A percentile compares a stretch with the other conserved stretches of the same genome.
Evolutionary conservation across 805 yeast species (phyloP).

Genomic region (Suhomyces canberraensis): DNA sequence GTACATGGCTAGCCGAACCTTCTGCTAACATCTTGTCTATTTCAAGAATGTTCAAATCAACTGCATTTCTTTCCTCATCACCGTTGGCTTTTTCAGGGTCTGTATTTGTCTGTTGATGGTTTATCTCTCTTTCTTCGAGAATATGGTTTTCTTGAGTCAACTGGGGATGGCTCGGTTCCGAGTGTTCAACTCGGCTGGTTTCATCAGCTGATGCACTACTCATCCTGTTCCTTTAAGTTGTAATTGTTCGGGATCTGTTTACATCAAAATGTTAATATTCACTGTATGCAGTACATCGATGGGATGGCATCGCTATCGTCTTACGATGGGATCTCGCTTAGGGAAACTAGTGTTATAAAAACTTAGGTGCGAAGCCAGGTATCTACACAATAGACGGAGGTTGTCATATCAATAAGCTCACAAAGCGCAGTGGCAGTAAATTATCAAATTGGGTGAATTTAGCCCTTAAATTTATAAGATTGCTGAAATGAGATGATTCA

Average conservation of each 20-base stretch:
- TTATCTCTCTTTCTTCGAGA: background rate
- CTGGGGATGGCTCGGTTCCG: background rate
- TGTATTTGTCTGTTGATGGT: too few relatives aligned
- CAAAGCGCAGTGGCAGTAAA: too few relatives aligned
- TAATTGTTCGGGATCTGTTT: background rate
- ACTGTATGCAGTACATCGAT: background rate
- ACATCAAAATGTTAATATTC: background rate
- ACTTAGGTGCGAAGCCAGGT: too few relatives aligned
- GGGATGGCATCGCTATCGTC: background rate
- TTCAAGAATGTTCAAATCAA: constrained; percentile 10
- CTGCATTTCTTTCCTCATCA: background rate
- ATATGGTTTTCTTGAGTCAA: background rate
- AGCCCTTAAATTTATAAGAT: too few relatives aligned
- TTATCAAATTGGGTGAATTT: too few relatives aligned
- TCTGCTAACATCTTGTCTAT: constrained; percentile 19
- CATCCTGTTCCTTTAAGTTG: too few relatives aligned
- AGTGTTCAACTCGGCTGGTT: background rate
- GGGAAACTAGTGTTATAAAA: too few relatives aligned
- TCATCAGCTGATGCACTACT: background rate
- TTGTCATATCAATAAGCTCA: too few relatives aligned
- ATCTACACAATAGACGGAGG: too few relatives aligned
- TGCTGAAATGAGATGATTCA: too few relatives aligned
- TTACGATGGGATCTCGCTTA: too few relatives aligned
- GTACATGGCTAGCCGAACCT: too few relatives aligned
- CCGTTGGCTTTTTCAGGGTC: background rate